Percentiles rank a stretch among this genome's conserved stretches.
phyloP scores from a whole-genome alignment of 257 asterid genomes.

The Gentiana straminea region DNA sequence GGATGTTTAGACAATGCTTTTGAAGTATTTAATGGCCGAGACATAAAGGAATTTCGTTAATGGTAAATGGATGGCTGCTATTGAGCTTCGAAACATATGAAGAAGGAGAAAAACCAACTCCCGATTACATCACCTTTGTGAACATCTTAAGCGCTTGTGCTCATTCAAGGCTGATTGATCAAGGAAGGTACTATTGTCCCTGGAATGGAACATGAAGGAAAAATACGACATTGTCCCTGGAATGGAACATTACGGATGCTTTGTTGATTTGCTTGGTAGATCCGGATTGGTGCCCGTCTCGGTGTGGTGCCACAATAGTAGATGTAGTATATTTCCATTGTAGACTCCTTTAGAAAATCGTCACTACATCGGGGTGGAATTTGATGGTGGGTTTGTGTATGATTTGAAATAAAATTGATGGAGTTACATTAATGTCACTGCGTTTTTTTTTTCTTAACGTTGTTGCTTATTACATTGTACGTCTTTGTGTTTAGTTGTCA shows the following conservation, averaged over 20 bases:
- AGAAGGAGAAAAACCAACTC: constrained; percentile 23
- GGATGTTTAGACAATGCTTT: constrained; percentile 63
- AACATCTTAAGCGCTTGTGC: constrained; percentile 74
- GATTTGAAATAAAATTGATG: no score
- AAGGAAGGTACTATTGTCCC: constrained; percentile 47
- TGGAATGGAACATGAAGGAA: constrained; percentile 54
- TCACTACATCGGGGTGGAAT: no score
- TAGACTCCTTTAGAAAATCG: no score
- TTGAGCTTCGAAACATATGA: constrained; percentile 62
- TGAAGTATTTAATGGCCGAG: constrained; percentile 37
- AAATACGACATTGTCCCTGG: constrained; percentile 46
- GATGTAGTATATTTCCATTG: no score
- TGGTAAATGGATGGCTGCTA: constrained; percentile 62
- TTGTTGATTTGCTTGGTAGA: constrained; percentile 82
- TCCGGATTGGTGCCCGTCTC: constrained; percentile 33
- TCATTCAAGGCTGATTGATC: constrained; percentile 67
- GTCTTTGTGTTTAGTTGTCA: no score
- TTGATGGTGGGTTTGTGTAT: no score
- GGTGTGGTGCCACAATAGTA: no score
- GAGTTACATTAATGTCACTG: no score
- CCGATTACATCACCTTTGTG: constrained; percentile 68
- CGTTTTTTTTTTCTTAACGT: no score
- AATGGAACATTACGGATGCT: constrained; percentile 84
- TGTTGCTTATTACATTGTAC: no score
- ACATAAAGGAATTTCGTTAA: constrained; percentile 57